Percentiles rank a stretch among this genome's conserved stretches.
Conservation (phyloP, 2,329 filamentous ascomycete genomes). For the Leptodontidium sp. region DNA sequence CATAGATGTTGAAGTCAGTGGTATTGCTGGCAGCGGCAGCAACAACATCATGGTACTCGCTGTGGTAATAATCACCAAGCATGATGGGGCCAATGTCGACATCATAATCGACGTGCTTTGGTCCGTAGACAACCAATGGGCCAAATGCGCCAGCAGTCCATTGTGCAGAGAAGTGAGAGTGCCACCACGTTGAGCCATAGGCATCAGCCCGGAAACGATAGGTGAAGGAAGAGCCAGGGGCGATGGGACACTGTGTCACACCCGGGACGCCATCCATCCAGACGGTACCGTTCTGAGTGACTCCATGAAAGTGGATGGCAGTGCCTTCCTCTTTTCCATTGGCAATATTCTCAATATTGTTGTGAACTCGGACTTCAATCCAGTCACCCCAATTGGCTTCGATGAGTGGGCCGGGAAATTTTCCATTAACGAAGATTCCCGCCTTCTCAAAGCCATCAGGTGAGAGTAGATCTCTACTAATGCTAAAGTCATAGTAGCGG, state of each 20-base stretch:
- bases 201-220: slow-evolving; percentile 43
- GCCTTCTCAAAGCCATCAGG: slow-evolving; percentile 57
- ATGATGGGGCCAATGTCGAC: slow-evolving; percentile 65
- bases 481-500: slow-evolving; percentile 45
- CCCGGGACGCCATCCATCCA: slow-evolving; percentile 55
- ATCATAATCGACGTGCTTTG: slow-evolving; percentile 65
- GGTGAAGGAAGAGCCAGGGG: slow-evolving; percentile 51
- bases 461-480: slow-evolving; percentile 39
- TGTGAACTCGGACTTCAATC: slow-evolving; percentile 72
- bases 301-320: slow-evolving; percentile 56
- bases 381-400: slow-evolving; percentile 50
- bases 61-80: slow-evolving; percentile 51
- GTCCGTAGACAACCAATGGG: slow-evolving; percentile 67
- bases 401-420: slow-evolving; percentile 47
- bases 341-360: slow-evolving; percentile 63
- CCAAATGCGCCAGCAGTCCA: slow-evolving; percentile 65
- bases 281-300: slow-evolving; percentile 52
- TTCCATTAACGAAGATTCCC: slow-evolving; percentile 54
- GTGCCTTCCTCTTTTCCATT: slow-evolving; percentile 46
- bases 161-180: slow-evolving; percentile 63
- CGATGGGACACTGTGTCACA: slow-evolving; percentile 71
- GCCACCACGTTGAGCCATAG: slow-evolving; percentile 56
- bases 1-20: too few species aligned
- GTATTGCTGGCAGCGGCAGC: too few species aligned
- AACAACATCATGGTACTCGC: too few species aligned